Conservation (phyloP, 2,329 filamentous ascomycete genomes). For the Canariomyces notabilis region DNA sequence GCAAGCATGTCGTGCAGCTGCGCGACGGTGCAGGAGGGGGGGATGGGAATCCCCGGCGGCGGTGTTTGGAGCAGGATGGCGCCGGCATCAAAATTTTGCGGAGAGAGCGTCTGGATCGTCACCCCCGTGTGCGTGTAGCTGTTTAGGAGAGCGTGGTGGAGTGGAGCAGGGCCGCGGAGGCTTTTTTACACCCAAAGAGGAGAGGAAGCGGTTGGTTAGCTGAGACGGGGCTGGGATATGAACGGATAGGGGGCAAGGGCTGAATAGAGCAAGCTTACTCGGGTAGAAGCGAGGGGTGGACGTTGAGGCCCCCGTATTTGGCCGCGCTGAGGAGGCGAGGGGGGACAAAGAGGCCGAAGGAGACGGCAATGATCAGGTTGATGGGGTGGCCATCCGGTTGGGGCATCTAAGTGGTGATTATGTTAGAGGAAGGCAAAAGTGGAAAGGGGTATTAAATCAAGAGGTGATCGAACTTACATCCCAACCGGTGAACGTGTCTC, state of each 20-base stretch:
- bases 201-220: neutral
- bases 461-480: conserved; percentile 43
- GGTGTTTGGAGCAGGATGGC: conserved; percentile 66
- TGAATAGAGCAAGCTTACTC: conserved; percentile 48
- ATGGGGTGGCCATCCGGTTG: conserved; percentile 34
- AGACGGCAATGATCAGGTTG: conserved; percentile 86
- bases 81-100: conserved; percentile 72
- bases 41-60: conserved; percentile 50
- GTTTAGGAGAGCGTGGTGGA: conserved; percentile 76
- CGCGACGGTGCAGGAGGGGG: conserved; percentile 40
- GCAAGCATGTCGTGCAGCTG: conserved; percentile 51
- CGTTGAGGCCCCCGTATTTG: conserved; percentile 82
- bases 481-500: conserved; percentile 82
- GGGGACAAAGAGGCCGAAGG: conserved; percentile 88
- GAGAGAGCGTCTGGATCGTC: conserved; percentile 81
- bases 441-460: neutral
- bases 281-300: conserved; percentile 87
- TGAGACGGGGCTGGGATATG: conserved; percentile 3
- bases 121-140: conserved; percentile 62
- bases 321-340: conserved; percentile 63
- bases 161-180: conserved; percentile 77
- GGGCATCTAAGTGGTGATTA: conserved; percentile 14
- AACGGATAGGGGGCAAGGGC: neutral
- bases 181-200: too few relatives aligned
- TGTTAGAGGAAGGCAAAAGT: too few relatives aligned